Evolutionary conservation across 108 stramenopile genomes (phyloP).

Genomic region (Craspedostauros australis): DNA sequence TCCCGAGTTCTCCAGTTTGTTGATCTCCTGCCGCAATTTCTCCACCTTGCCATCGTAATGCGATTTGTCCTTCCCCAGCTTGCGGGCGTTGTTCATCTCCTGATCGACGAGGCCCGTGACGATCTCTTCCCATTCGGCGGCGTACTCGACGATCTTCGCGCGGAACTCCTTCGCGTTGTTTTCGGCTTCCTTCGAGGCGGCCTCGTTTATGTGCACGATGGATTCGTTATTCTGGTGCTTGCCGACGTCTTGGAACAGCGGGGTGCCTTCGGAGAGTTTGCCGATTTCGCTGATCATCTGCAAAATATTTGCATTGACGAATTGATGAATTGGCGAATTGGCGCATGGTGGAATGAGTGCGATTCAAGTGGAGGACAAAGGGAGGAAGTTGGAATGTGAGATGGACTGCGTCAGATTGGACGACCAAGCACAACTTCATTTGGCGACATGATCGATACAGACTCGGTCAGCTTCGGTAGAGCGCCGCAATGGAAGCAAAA

Average conservation of each 20-base stretch:
- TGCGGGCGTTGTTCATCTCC: conserved; percentile 2
- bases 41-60: conserved; percentile 33
- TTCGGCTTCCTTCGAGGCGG: conserved; percentile 6
- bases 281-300: background rate
- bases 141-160: conserved; percentile 11
- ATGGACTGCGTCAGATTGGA: too few relatives aligned
- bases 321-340: too few relatives aligned
- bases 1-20: conserved; percentile 17
- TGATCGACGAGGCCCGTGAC: conserved; percentile 15
- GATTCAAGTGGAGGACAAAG: too few relatives aligned
- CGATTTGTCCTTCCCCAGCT: conserved; percentile 9
- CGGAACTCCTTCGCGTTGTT: conserved; percentile 10
- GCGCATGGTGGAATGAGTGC: too few relatives aligned
- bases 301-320: background rate
- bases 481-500: background rate
- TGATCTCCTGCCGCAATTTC: conserved; percentile 11
- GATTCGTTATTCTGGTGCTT: conserved; percentile 6
- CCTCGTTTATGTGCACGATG: conserved; percentile 1
- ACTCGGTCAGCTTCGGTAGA: too few relatives aligned
- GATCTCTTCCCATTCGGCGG: conserved; percentile 16
- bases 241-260: conserved; percentile 17
- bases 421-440: too few relatives aligned
- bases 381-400: too few relatives aligned
- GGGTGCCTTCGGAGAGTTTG: conserved; percentile 6
- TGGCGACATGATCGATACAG: too few relatives aligned